These are phyloP conservation scores for Hygrophila difformis DNA, from an alignment of 257 asterid genomes.

Conservation along the genomic window DNA sequence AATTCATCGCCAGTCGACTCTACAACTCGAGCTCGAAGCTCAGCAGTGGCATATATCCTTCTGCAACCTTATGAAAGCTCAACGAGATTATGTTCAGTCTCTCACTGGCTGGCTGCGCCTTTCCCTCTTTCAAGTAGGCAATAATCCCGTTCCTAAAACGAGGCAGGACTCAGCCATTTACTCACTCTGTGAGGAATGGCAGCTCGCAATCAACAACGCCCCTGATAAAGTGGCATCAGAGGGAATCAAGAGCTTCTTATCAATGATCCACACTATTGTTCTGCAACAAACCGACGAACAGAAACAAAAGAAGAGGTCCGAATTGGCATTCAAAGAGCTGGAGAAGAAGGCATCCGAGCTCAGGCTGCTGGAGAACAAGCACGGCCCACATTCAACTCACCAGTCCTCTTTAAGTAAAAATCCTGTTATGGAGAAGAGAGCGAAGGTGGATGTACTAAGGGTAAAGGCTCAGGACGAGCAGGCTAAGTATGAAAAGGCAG, in stretches of 20 bases:
- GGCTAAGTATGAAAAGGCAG: conserved; percentile 69
- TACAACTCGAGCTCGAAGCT: conserved; percentile 88
- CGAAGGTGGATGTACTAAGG: conserved; percentile 46
- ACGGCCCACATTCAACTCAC: conserved; percentile 40
- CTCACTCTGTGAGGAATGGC: conserved; percentile 90
- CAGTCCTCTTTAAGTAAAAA: conserved; percentile 39
- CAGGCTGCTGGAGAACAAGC: conserved; percentile 57
- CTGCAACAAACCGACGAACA: conserved; percentile 78
- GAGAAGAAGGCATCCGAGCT: conserved; percentile 74
- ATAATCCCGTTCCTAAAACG: conserved; percentile 45
- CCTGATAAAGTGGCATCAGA: conserved; percentile 94
- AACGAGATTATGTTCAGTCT: conserved; percentile 68
- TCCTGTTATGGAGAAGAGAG: conserved; percentile 58
- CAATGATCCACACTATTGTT: conserved; percentile 66
- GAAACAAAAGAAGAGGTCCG: conserved; percentile 67
- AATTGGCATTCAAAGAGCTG: conserved; percentile 61
- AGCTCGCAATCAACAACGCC: conserved; percentile 59
- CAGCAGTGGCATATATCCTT: conserved; percentile 91
- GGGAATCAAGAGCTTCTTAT: conserved; percentile 70
- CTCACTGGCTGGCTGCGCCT: conserved; percentile 91
- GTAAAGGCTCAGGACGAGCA: conserved; percentile 73
- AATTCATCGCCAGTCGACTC: conserved; percentile 82
- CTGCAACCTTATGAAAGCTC: conserved; percentile 75
- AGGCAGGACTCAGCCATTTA: conserved; percentile 61
- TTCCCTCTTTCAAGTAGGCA: conserved; percentile 66